These are phyloP conservation scores for Ophiorrhiza pumila DNA, from an alignment of 257 asterid species.

Conservation along the genomic window DNA sequence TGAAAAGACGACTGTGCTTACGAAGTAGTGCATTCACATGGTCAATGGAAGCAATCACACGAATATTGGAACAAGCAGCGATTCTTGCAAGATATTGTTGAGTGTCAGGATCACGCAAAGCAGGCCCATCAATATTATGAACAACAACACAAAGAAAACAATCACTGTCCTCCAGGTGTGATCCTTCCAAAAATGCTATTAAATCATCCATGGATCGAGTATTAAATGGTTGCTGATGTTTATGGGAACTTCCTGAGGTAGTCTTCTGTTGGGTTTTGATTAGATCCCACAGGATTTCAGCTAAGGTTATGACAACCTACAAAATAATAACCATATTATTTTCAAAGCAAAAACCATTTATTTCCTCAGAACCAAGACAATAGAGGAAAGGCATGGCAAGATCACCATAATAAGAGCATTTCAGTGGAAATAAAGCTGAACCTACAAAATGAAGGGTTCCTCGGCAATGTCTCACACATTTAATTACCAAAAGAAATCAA, in stretches of 20 bases:
- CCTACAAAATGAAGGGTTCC: no score
- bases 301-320: conserved; percentile 70
- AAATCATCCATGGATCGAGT: conserved; percentile 78
- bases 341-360: conserved; percentile 8
- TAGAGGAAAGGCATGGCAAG: no score
- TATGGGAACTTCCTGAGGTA: conserved; percentile 31
- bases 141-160: conserved; percentile 60
- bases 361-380: conserved; percentile 5
- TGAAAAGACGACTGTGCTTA: conserved; percentile 40
- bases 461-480: not conserved
- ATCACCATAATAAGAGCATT: no score
- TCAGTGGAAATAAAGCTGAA: no score
- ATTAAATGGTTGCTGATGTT: conserved; percentile 59
- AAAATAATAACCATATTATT: conserved; percentile 21
- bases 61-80: conserved; percentile 82
- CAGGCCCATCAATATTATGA: conserved; percentile 89
- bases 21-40: conserved; percentile 86
- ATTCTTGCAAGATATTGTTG: conserved; percentile 80
- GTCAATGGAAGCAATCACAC: conserved; percentile 81
- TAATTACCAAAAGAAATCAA: not conserved
- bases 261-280: conserved; percentile 49
- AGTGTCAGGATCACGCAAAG: conserved; percentile 74
- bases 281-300: conserved; percentile 83
- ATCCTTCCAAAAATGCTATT: conserved; percentile 63
- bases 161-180: conserved; percentile 50